Evolutionary conservation across 2,329 filamentous ascomycete species (phyloP).

Genomic region (Paecilomyces sp.): DNA sequence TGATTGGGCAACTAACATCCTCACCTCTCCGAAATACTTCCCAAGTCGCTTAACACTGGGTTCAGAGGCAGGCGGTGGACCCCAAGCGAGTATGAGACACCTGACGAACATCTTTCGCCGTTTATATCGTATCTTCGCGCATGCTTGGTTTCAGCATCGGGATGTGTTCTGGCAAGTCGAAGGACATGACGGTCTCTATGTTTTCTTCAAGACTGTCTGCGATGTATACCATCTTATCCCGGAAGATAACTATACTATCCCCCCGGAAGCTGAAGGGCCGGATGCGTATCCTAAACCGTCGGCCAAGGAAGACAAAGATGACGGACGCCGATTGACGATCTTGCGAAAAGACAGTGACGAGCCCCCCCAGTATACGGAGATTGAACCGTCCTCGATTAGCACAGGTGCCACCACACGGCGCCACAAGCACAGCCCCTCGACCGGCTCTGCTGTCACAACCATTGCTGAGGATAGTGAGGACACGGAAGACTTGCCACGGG

Average conservation of each 20-base stretch:
- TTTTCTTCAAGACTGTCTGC: slow-evolving; percentile 95
- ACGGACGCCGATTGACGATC: slow-evolving; percentile 28
- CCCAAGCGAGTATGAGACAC: slow-evolving; percentile 50
- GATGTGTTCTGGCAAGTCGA: slow-evolving; percentile 95
- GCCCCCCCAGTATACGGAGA: slow-evolving; percentile 12
- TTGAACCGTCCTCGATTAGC: slow-evolving; percentile 43
- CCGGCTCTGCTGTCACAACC: slow-evolving; percentile 69
- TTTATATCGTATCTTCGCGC: slow-evolving; percentile 93
- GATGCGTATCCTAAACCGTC: slow-evolving; percentile 40
- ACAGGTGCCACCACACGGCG: slow-evolving; percentile 67
- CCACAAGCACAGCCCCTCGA: slow-evolving; percentile 75
- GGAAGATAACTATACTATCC: slow-evolving; percentile 92
- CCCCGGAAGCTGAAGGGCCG: slow-evolving; percentile 81
- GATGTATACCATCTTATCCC: slow-evolving; percentile 85
- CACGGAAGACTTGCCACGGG: not conserved
- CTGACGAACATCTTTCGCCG: slow-evolving; percentile 91
- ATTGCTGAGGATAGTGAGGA: slow-evolving; percentile 67
- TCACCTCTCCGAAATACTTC: slow-evolving; percentile 92
- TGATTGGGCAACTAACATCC: slow-evolving; percentile 91
- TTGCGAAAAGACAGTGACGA: slow-evolving; percentile 25
- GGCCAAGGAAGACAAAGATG: slow-evolving; percentile 14
- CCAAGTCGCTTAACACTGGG: slow-evolving; percentile 69
- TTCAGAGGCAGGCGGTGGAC: slow-evolving; percentile 33
- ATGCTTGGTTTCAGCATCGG: slow-evolving; percentile 97
- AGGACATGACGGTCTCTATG: slow-evolving; percentile 80